Conservation (phyloP, 1,284 basidiomycete genomes). For the Binderoboletus segoi region DNA sequence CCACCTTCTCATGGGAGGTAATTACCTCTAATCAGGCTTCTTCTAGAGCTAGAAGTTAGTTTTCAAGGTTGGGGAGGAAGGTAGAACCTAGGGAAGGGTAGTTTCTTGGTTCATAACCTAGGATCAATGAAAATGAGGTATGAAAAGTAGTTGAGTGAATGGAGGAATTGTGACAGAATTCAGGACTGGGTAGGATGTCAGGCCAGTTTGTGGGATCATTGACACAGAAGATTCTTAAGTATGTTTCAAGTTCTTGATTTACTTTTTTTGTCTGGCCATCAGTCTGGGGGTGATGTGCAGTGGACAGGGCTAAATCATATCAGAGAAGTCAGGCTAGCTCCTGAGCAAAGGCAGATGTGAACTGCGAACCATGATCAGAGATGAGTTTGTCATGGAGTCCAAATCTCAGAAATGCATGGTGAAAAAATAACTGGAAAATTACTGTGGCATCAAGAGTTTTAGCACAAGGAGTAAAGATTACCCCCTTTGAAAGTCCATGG, state of each 20-base stretch:
- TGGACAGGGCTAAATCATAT: not conserved
- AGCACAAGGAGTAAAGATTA: conserved; percentile 15
- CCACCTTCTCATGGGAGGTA: too few species aligned
- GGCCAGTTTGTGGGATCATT: not conserved
- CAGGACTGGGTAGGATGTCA: rapidly evolving
- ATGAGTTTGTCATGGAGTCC: conserved; percentile 28
- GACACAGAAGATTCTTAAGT: conserved; percentile 3
- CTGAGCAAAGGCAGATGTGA: conserved; percentile 11
- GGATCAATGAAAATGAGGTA: conserved; percentile 10
- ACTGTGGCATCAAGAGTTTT: conserved; percentile 19
- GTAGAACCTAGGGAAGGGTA: too few species aligned
- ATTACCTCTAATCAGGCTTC: too few species aligned
- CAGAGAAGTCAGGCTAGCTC: not conserved
- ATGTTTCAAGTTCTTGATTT: conserved; percentile 7
- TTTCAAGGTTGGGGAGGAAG: not conserved
- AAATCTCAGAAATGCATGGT: conserved; percentile 16
- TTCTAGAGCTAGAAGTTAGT: too few species aligned
- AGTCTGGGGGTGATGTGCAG: not conserved
- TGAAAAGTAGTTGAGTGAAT: conserved; percentile 5
- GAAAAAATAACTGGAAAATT: conserved; percentile 9
- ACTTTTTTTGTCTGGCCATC: conserved; percentile 2
- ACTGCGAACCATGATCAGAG: conserved; percentile 27
- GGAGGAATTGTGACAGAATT: conserved; percentile 4
- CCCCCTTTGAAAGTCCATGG: conserved; percentile 16
- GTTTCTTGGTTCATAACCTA: conserved; percentile 1